Conservation (phyloP, 257 asterid genomes). For the Datura wrightii region DNA sequence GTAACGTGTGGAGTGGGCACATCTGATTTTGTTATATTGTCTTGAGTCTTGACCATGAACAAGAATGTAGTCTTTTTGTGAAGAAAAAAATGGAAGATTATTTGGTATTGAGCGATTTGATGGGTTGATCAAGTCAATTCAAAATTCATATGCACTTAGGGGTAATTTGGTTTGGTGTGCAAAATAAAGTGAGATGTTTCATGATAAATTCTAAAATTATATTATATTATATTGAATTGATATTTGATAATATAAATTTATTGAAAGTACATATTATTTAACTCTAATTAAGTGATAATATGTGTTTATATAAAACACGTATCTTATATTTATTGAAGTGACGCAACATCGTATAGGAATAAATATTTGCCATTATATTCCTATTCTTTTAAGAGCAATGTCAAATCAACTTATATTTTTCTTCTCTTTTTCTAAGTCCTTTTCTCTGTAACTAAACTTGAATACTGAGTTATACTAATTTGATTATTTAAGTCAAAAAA, state of each 20-base stretch:
- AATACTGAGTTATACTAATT: not conserved
- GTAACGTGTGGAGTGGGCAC: not conserved
- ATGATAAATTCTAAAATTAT: too few relatives aligned
- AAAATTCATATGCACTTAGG: not conserved
- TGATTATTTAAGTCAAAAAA: not conserved
- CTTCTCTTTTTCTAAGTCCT: not conserved
- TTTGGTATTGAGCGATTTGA: not conserved
- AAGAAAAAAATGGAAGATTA: not conserved
- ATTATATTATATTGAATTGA: too few relatives aligned
- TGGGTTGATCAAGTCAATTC: conserved; percentile 19
- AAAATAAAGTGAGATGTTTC: too few relatives aligned
- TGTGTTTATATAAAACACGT: not conserved
- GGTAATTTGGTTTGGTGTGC: too few relatives aligned
- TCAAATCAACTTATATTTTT: not conserved
- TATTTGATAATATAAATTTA: too few relatives aligned
- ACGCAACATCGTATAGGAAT: not conserved
- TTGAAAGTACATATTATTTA: too few relatives aligned
- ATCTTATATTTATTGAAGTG: not conserved
- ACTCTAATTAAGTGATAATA: not conserved
- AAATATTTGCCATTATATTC: not conserved
- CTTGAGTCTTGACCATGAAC: conserved; percentile 17
- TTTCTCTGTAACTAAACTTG: not conserved
- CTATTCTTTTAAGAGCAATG: not conserved
- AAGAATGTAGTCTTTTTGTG: not conserved
- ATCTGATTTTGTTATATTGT: not conserved